phyloP scores from a whole-genome alignment of 1,284 basidiomycete species.

The Phenoliferia sp. region DNA sequence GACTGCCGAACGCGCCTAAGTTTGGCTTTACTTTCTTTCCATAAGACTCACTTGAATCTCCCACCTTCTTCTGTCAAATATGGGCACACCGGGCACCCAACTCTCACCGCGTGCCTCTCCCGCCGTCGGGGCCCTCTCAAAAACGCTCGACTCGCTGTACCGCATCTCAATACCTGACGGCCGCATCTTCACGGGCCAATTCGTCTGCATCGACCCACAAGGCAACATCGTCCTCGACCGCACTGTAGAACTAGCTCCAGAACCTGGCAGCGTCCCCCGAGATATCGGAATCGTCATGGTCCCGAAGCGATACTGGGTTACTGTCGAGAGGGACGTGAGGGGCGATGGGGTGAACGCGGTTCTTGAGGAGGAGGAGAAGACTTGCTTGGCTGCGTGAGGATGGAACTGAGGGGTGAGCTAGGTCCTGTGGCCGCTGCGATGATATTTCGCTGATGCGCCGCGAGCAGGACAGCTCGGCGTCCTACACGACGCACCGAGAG shows the following conservation, averaged over 20 bases:
- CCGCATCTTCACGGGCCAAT: slow-evolving; percentile 22
- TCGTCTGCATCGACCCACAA: slow-evolving; percentile 27
- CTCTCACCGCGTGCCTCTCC: too few species aligned
- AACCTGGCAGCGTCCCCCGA: not conserved
- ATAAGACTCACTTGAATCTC: too few species aligned
- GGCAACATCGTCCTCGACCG: slow-evolving; percentile 30
- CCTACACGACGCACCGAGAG: too few species aligned
- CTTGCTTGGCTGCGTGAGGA: not conserved
- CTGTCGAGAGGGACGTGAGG: slow-evolving; percentile 15
- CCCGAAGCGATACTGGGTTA: slow-evolving; percentile 14
- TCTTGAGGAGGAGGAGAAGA: not conserved
- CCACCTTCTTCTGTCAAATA: too few species aligned
- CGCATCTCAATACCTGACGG: slow-evolving; percentile 19
- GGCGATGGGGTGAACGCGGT: not conserved
- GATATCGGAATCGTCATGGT: slow-evolving; percentile 27
- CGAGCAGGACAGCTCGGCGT: too few species aligned
- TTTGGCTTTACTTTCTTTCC: too few species aligned
- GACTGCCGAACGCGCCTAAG: too few species aligned
- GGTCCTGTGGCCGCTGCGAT: not conserved
- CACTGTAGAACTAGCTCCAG: slow-evolving; percentile 5
- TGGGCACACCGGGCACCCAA: too few species aligned
- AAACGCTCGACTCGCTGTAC: slow-evolving; percentile 10
- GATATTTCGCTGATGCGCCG: too few species aligned
- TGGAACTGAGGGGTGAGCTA: not conserved
- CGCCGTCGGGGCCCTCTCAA: slow-evolving; percentile 4